Evolutionary conservation across 305 asterid genomes (phyloP).

Genomic region (Solanum hybrid): DNA sequence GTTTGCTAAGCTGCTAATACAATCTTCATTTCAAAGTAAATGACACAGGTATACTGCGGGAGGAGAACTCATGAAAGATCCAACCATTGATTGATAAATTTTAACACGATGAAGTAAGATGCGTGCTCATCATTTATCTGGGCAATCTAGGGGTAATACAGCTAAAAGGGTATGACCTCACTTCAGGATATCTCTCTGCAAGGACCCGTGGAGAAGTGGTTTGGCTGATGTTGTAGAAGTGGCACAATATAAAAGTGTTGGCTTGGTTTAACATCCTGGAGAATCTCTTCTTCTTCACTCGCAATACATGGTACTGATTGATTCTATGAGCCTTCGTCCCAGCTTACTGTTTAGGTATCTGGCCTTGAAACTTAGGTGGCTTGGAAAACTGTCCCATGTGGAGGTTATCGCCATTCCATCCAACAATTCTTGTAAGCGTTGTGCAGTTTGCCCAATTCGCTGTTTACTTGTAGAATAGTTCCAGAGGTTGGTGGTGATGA

Average conservation of each 20-base stretch:
- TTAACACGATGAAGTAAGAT: background rate
- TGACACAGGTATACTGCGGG: background rate
- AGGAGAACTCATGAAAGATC: background rate
- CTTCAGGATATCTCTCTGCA: background rate
- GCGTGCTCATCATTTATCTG: background rate
- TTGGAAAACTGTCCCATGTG: background rate
- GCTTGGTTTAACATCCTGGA: background rate
- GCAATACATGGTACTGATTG: background rate
- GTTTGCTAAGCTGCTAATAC: background rate
- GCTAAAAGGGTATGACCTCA: background rate
- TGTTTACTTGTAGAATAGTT: background rate
- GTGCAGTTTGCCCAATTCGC: background rate
- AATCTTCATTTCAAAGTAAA: background rate
- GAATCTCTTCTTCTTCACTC: background rate
- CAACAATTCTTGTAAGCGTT: background rate
- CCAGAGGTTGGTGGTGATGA: background rate
- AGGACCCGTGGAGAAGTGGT: background rate
- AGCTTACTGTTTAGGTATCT: background rate
- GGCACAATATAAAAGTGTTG: background rate
- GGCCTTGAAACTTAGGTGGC: background rate
- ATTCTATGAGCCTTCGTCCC: background rate
- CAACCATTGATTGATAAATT: background rate
- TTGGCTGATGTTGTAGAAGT: background rate
- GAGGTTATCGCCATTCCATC: background rate
- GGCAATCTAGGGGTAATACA: background rate